These are phyloP conservation scores for Kwoniella newhampshirensis DNA, from an alignment of 768 basidiomycete genomes.

Conservation along the genomic window DNA sequence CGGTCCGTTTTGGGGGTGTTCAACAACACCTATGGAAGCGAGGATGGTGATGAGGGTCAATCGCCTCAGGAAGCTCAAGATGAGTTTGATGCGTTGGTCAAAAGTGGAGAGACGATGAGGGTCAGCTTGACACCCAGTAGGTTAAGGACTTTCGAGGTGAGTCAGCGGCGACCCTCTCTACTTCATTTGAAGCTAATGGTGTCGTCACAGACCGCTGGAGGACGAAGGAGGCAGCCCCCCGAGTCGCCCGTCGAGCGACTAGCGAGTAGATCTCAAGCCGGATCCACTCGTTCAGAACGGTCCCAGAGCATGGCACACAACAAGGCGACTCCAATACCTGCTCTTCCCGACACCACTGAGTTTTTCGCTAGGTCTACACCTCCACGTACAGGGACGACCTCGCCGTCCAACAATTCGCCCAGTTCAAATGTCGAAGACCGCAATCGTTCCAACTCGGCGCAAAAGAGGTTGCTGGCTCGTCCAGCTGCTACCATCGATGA, in stretches of 20 bases:
- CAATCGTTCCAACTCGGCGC: constrained; percentile 1
- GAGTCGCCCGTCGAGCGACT: constrained; percentile 5
- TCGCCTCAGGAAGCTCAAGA: constrained; percentile 54
- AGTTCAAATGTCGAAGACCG: neutral
- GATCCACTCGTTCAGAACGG: constrained; percentile 3
- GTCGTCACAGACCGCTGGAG: neutral
- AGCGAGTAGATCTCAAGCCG: neutral
- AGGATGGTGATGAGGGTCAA: constrained; percentile 15
- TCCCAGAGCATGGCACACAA: neutral
- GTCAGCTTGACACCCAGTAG: constrained; percentile 93
- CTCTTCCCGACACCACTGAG: neutral
- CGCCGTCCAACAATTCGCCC: no score
- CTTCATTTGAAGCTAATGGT: neutral
- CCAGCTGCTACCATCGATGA: constrained; percentile 28
- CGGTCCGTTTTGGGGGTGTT: constrained; percentile 35
- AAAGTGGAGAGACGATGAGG: constrained; percentile 86
- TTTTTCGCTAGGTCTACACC: neutral
- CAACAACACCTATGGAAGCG: constrained; percentile 26
- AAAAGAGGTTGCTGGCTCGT: constrained; percentile 16
- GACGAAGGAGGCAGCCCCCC: neutral
- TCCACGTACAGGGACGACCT: neutral
- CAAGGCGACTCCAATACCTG: neutral
- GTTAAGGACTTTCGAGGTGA: constrained; percentile 87
- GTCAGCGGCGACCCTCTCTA: constrained; percentile 44
- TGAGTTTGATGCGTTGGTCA: constrained; percentile 92